These are phyloP conservation scores for Excoecaria agallocha DNA, from an alignment of 345 rosid species.

Conservation along the genomic window DNA sequence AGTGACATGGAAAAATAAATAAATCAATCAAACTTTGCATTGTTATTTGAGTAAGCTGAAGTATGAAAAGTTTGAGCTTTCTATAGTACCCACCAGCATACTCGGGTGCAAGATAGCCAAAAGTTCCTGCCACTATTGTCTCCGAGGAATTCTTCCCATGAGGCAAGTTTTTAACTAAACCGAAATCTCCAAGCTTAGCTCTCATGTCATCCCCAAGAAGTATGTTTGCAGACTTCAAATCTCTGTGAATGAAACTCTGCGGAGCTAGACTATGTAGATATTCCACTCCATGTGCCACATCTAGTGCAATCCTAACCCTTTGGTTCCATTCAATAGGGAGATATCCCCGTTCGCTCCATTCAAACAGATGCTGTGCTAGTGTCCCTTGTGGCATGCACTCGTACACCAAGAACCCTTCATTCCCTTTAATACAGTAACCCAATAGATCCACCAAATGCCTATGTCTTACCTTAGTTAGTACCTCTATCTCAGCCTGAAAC, in stretches of 20 bases:
- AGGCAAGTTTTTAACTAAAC: constrained; percentile 30
- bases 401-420: constrained; percentile 29
- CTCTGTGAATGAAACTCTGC: constrained; percentile 31
- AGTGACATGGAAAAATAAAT: too few species aligned
- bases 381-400: constrained; percentile 31
- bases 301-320: constrained; percentile 26
- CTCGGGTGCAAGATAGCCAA: constrained; percentile 37
- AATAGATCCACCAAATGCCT: constrained; percentile 27
- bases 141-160: constrained; percentile 25
- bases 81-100: constrained; percentile 30
- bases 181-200: constrained; percentile 33
- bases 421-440: constrained; percentile 20
- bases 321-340: constrained; percentile 26
- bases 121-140: constrained; percentile 27
- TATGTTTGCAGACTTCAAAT: constrained; percentile 29
- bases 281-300: constrained; percentile 31
- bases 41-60: too few species aligned
- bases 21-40: too few species aligned
- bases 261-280: constrained; percentile 29
- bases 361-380: constrained; percentile 23
- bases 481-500: constrained; percentile 30
- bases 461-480: constrained; percentile 26
- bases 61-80: too few species aligned
- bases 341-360: constrained; percentile 7
- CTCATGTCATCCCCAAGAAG: constrained; percentile 34